Conservation (phyloP, 192 early-diverging fungal genomes). For the Coemansia sp. region DNA sequence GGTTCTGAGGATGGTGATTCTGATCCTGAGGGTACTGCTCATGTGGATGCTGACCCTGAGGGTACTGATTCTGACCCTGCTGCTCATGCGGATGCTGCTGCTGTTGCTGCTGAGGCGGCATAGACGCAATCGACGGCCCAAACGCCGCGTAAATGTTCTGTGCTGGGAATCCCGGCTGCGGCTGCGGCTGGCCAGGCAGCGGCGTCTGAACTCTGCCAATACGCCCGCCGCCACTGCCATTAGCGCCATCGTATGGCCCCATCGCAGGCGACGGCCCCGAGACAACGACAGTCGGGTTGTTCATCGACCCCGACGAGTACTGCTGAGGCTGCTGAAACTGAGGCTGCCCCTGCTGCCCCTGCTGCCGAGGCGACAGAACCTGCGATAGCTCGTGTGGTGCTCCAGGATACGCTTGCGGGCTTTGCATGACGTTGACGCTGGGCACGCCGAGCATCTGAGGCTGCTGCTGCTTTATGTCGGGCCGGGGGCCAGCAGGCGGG, state of each 20-base stretch:
- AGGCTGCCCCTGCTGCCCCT: slow-evolving; percentile 18
- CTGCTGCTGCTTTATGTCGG: neutral
- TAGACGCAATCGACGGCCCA: slow-evolving; percentile 10
- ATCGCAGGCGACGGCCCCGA: neutral
- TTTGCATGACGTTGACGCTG: slow-evolving; percentile 18
- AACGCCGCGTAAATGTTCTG: slow-evolving; percentile 3
- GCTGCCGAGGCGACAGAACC: slow-evolving; percentile 3
- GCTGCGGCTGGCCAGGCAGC: slow-evolving; percentile 37
- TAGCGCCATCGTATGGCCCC: neutral
- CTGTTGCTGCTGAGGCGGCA: slow-evolving; percentile 22
- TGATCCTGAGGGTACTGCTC: slow-evolving; percentile 3
- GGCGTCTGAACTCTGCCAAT: slow-evolving; percentile 23
- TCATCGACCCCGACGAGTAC: slow-evolving; percentile 8
- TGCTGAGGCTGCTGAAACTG: slow-evolving; percentile 21
- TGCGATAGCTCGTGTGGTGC: slow-evolving; percentile 4
- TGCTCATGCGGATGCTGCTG: neutral
- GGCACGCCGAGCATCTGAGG: slow-evolving; percentile 10
- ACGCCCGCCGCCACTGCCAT: slow-evolving; percentile 1
- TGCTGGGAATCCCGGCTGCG: slow-evolving; percentile 5
- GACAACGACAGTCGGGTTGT: neutral
- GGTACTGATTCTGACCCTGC: neutral
- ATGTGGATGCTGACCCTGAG: no score
- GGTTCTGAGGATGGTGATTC: slow-evolving; percentile 1
- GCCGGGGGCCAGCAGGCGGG: slow-evolving; percentile 7
- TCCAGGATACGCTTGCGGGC: slow-evolving; percentile 20